phyloP scores from a whole-genome alignment of 192 early-diverging fungal genomes.

The Pilobolus umbonatus region DNA sequence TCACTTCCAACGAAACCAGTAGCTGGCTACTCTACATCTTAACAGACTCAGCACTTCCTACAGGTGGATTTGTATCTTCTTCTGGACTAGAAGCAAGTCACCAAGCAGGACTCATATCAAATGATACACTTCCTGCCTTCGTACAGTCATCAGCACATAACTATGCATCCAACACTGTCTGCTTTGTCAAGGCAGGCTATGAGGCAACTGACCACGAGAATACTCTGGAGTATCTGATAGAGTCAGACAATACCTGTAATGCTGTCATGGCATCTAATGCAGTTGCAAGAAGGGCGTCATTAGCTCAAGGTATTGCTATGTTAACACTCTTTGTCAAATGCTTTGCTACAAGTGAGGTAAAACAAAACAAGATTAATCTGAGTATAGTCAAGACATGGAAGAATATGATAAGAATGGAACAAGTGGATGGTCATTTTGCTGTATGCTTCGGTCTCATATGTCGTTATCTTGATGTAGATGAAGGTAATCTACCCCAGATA shows the following conservation, averaged over 20 bases:
- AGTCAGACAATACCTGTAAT: slow-evolving; percentile 28
- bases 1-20: slow-evolving; percentile 18
- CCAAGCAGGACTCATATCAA: slow-evolving; percentile 59
- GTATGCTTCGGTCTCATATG: slow-evolving; percentile 75
- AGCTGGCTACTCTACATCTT: slow-evolving; percentile 80
- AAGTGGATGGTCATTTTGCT: slow-evolving; percentile 68
- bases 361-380: slow-evolving; percentile 1
- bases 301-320: slow-evolving; percentile 65
- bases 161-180: slow-evolving; percentile 63
- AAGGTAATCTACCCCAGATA: slow-evolving; percentile 42
- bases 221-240: slow-evolving; percentile 21
- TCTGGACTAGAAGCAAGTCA: slow-evolving; percentile 83
- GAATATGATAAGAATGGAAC: slow-evolving; percentile 27
- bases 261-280: slow-evolving; percentile 44
- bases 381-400: slow-evolving; percentile 33
- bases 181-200: slow-evolving; percentile 62
- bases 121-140: slow-evolving; percentile 38
- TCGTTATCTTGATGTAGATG: slow-evolving; percentile 44
- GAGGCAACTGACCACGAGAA: slow-evolving; percentile 27
- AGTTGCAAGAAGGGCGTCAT: slow-evolving; percentile 61
- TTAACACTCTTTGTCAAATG: slow-evolving; percentile 58
- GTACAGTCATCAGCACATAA: slow-evolving; percentile 58
- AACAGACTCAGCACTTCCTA: slow-evolving; percentile 90
- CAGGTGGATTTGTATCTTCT: slow-evolving; percentile 93
- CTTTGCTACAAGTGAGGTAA: slow-evolving; percentile 38